Evolutionary conservation across 2,329 filamentous ascomycete genomes (phyloP), one percentile per base, ranked within the genome.

Genomic region (Aspergillus calidoustus): DNA sequence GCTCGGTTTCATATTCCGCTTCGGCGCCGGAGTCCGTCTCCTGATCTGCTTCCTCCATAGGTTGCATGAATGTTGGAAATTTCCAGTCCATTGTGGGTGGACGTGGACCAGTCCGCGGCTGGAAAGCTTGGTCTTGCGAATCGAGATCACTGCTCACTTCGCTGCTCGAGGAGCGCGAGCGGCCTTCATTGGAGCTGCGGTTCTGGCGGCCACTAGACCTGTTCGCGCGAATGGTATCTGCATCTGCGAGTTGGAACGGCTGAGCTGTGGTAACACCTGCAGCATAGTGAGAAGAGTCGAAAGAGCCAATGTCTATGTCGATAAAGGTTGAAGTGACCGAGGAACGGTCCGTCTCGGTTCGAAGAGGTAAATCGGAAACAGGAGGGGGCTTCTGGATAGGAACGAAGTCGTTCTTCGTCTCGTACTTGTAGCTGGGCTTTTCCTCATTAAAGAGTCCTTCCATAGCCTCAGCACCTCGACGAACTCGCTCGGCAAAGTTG

Each of bases 391-490:
- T 66, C 64, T 80, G 74, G 25, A 82, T 72, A 0, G 80, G 80
- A 4, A 82, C 75, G 62, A 82, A 80, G 68, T 80, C 79, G 50
- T 81, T 82, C 53, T 85, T 79, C 7, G 80, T 82, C 65, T 85
- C 83, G 68, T 87, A 86, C 59, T 81, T 82, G 70, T 89, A 89
- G n/a, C 82, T 84, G 7, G 82, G 82, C 57, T 80, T 80, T 34
- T 81, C 77, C 41, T 81, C 79, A 63, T 88, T 80, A 69, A 87
- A 89, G 4, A 89, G 72, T 9, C 86, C 83, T 59, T 85, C 82
- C 67, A 89, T 79, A 2, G 82, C 83, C 47, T 76, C 80, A 60
- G 83, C 83, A 49, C 86, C 86, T 66, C 86, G 79, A 50, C 82
- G 81, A 50, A 86, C 84, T 28, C 83, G 82, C 66, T 84, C 80